Evolutionary conservation across 306 rosid species (phyloP), one percentile per base, ranked within the genome.

Genomic region (Morella rubra): DNA sequence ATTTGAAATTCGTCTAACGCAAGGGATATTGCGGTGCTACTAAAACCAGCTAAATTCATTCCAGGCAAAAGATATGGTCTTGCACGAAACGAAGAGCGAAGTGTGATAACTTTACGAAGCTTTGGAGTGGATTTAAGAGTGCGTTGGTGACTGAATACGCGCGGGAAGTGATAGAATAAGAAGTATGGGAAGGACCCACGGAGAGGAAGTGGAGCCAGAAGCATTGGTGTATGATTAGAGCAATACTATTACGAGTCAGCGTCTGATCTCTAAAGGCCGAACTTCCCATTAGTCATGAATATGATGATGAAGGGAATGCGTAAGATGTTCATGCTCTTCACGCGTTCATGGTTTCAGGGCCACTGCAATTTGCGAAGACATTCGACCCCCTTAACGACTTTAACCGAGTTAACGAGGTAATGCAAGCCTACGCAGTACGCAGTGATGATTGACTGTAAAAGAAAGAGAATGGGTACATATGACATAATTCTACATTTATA

Each of bases 11-110:
- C 85, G 22, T 82, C 82, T 46, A 75, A 55, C 13, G 76, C 73
- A 79, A 66, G 79, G 78, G 86, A 85, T 53, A 80, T 65, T 4
- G 84, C 80, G 5, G 86, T 62, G 75, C 50, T 80, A 69, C 80
- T 79, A 80, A 76, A 81, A 74, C 90, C 84, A 56, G 84, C 81
- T 27, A 77, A 80, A 78, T 71, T 78, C 67, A 77, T 67, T 56
- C 64, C 72, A 59, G 76, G 62, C 42, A 66, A 19, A 8, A 46
- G 50, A 56, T 24, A 52, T 4, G 41, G 62, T 7, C 19, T 56
- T 56, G 27, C 58, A 7, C 16, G 44, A 58, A 53, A 76, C 50
- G 42, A 22, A 59, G 22, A 20, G 74, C 59, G 44, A 61, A 45
- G 54, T 47, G 37, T 72, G 40, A 73, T 60, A 77, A 84, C 86